These are phyloP conservation scores for Moesziomyces sp. DNA, from an alignment of 1,284 basidiomycete genomes.

Conservation along the genomic window DNA sequence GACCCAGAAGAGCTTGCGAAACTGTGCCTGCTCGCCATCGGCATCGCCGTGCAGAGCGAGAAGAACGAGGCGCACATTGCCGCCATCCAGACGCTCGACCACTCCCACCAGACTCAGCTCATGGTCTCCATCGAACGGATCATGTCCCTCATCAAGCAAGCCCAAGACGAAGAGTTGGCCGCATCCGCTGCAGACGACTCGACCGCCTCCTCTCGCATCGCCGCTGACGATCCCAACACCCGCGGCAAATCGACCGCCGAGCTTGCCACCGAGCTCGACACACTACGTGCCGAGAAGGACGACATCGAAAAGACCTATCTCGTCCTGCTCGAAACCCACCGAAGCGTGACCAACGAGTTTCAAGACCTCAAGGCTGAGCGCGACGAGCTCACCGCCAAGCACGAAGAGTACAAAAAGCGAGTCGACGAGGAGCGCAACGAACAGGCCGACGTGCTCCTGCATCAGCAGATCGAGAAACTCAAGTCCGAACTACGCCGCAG, in stretches of 20 bases:
- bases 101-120: slow-evolving; percentile 82
- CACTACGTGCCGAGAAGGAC: slow-evolving; percentile 52
- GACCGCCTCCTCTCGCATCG: slow-evolving; percentile 10
- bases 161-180: slow-evolving; percentile 27
- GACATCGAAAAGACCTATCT: slow-evolving; percentile 82
- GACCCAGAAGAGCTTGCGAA: slow-evolving; percentile 76
- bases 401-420: slow-evolving; percentile 42
- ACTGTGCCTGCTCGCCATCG: slow-evolving; percentile 85
- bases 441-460: slow-evolving; percentile 52
- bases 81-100: slow-evolving; percentile 81
- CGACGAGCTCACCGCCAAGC: slow-evolving; percentile 30
- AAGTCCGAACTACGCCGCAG: slow-evolving; percentile 52
- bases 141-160: slow-evolving; percentile 38
- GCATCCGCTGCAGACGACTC: slow-evolving; percentile 24
- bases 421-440: slow-evolving; percentile 48
- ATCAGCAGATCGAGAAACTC: slow-evolving; percentile 55
- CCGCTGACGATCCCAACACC: slow-evolving; percentile 8
- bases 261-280: slow-evolving; percentile 79
- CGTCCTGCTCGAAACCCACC: slow-evolving; percentile 79
- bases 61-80: slow-evolving; percentile 82
- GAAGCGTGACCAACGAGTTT: slow-evolving; percentile 75
- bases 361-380: slow-evolving; percentile 53
- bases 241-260: slow-evolving; percentile 26
- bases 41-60: slow-evolving; percentile 84
- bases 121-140: slow-evolving; percentile 74